Evolutionary conservation across 2,329 filamentous ascomycete species (phyloP).

Genomic region (Microcyclosporella mali): DNA sequence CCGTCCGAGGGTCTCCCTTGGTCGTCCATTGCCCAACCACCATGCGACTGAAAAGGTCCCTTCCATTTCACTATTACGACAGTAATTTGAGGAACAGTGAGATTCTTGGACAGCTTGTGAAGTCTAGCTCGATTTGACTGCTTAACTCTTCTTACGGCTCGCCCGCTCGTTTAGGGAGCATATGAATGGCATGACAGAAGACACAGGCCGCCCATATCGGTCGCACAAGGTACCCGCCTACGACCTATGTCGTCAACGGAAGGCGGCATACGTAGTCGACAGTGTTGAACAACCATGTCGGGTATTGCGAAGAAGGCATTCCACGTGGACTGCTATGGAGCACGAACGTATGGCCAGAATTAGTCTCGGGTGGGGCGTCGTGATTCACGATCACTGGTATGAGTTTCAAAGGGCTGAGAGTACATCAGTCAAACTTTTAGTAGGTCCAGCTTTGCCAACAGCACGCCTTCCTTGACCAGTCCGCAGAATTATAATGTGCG

Average conservation of each 20-base stretch:
- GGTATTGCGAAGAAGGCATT: conserved; percentile 35
- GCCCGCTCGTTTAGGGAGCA: no score
- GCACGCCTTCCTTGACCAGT: conserved; percentile 48
- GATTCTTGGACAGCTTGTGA: no score
- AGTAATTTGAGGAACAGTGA: no score
- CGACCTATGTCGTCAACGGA: conserved; percentile 36
- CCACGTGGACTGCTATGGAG: conserved; percentile 46
- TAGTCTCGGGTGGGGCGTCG: conserved; percentile 52
- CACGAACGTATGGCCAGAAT: conserved; percentile 48
- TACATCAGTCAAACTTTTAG: not conserved
- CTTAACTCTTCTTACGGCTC: no score
- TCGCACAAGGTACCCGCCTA: conserved; percentile 41
- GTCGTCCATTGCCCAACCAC: no score
- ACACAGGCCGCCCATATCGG: conserved; percentile 32
- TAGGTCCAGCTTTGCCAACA: conserved; percentile 51
- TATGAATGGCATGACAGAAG: no score
- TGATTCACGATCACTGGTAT: conserved; percentile 52
- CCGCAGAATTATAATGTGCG: conserved; percentile 52
- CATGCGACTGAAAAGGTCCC: no score
- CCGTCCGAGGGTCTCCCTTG: no score
- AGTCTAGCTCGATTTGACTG: no score
- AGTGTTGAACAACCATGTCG: conserved; percentile 35
- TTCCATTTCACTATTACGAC: no score
- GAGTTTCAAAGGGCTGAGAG: not conserved
- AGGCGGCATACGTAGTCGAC: conserved; percentile 38